These are phyloP conservation scores for Dichotomopilus funicola DNA, from an alignment of 2,329 filamentous ascomycete genomes.

Conservation along the genomic window DNA sequence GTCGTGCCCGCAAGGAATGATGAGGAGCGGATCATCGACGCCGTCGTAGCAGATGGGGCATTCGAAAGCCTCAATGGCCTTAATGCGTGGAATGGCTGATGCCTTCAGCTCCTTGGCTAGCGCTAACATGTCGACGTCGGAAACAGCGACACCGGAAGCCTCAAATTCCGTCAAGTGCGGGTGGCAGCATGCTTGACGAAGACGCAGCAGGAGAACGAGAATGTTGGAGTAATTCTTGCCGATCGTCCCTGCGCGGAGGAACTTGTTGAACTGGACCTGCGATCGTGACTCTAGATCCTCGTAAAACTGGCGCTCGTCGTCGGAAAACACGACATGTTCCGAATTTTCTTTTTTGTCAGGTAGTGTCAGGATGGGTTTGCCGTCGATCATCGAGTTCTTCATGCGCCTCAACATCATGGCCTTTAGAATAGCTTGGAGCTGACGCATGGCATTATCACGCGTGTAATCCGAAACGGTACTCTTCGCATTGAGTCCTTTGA, in stretches of 20 bases:
- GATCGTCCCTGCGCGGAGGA: constrained; percentile 61
- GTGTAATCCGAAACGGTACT: constrained; percentile 39
- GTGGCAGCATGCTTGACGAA: constrained; percentile 78
- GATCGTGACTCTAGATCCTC: constrained; percentile 58
- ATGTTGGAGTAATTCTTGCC: constrained; percentile 72
- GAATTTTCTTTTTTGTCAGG: constrained; percentile 58
- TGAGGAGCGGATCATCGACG: constrained; percentile 66
- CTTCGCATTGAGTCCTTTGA: constrained; percentile 29
- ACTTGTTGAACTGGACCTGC: constrained; percentile 68
- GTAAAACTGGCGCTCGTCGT: constrained; percentile 62
- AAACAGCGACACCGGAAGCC: constrained; percentile 37
- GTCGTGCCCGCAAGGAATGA: constrained; percentile 77
- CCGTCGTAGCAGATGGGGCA: constrained; percentile 80
- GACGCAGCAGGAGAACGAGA: constrained; percentile 68
- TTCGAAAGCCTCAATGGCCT: constrained; percentile 54
- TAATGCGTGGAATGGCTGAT: constrained; percentile 62
- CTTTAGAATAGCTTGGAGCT: constrained; percentile 69
- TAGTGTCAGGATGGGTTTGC: constrained; percentile 65
- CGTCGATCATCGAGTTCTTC: constrained; percentile 73
- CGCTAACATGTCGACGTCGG: constrained; percentile 34
- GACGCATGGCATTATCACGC: constrained; percentile 57
- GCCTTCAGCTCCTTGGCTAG: constrained; percentile 51
- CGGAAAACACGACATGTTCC: constrained; percentile 57
- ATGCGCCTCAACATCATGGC: constrained; percentile 76
- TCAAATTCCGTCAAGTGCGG: constrained; percentile 56